Conservation (phyloP, 306 rosid species). For the Dalbergia cultrata region DNA sequence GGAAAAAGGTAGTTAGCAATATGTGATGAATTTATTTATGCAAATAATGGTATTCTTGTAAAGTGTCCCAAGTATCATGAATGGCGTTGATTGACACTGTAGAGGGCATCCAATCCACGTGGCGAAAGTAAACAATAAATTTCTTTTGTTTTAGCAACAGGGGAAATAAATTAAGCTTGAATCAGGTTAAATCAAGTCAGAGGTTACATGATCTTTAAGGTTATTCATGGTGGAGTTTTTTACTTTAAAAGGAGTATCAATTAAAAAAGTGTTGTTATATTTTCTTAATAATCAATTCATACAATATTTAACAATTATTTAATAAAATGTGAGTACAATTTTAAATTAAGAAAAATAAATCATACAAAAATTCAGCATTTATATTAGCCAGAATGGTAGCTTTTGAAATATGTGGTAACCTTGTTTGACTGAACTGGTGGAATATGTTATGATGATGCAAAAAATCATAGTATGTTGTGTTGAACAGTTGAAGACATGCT, state of each 20-base stretch:
- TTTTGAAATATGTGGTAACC: background rate
- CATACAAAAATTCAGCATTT: too few species aligned
- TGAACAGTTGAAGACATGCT: slow-evolving; percentile 1
- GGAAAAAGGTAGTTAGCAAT: background rate
- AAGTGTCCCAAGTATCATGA: background rate
- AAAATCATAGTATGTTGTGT: background rate
- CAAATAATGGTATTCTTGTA: background rate
- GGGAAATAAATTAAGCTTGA: too few species aligned
- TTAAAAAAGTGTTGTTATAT: too few species aligned
- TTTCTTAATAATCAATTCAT: too few species aligned
- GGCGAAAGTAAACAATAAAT: too few species aligned
- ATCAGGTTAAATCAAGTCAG: background rate
- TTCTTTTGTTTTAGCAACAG: too few species aligned
- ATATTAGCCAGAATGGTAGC: background rate
- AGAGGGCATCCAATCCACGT: background rate
- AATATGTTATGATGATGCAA: slow-evolving; percentile 9
- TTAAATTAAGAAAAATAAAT: too few species aligned
- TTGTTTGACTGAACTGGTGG: background rate
- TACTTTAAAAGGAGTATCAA: too few species aligned
- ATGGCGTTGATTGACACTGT: slow-evolving; percentile 2
- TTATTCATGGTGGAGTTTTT: background rate
- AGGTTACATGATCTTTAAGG: background rate
- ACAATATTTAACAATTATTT: too few species aligned
- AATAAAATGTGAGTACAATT: too few species aligned
- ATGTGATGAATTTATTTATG: background rate